Conservation (phyloP, 2,329 filamentous ascomycete species). For the Neofusicoccum kwambonambiense region DNA sequence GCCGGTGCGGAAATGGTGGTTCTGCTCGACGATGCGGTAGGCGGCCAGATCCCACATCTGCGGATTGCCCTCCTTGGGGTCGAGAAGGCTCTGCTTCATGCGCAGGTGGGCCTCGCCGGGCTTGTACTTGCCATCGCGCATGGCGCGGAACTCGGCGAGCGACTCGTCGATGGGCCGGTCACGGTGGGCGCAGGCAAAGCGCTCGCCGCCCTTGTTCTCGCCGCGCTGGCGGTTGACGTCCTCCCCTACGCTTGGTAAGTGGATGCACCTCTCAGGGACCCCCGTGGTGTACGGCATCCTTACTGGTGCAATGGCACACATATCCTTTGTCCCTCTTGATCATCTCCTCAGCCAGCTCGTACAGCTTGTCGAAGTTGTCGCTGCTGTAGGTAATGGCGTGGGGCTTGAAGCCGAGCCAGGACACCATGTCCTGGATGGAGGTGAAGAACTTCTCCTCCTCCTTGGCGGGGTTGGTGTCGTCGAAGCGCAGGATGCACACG, state of each 20-base stretch:
- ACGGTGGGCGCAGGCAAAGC: slow-evolving; percentile 80
- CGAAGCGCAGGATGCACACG: slow-evolving; percentile 74
- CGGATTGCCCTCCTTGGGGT: slow-evolving; percentile 72
- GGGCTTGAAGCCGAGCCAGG: slow-evolving; percentile 84
- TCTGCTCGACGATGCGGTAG: slow-evolving; percentile 76
- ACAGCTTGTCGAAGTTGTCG: slow-evolving; percentile 85
- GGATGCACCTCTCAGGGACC: neutral
- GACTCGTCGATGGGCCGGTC: slow-evolving; percentile 73
- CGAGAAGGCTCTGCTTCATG: slow-evolving; percentile 79
- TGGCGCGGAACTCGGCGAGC: slow-evolving; percentile 78
- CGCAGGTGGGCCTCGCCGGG: slow-evolving; percentile 79
- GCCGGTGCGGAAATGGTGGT: slow-evolving; percentile 75
- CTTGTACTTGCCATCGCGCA: slow-evolving; percentile 89
- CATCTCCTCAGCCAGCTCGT: slow-evolving; percentile 83
- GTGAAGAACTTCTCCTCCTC: slow-evolving; percentile 88
- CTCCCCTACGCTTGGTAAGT: slow-evolving; percentile 51
- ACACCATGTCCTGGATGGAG: slow-evolving; percentile 83
- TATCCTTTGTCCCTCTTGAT: slow-evolving; percentile 70
- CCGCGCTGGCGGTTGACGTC: slow-evolving; percentile 87
- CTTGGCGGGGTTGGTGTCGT: slow-evolving; percentile 93
- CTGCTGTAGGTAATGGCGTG: slow-evolving; percentile 79
- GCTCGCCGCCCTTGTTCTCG: slow-evolving; percentile 61
- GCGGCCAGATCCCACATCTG: slow-evolving; percentile 97
- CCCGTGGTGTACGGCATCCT: slow-evolving; percentile 19
- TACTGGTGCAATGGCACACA: slow-evolving; percentile 79